Base-by-base conservation (phyloP, 768 basidiomycete genomes). In the Rhodotorula taiwanensis region DNA sequence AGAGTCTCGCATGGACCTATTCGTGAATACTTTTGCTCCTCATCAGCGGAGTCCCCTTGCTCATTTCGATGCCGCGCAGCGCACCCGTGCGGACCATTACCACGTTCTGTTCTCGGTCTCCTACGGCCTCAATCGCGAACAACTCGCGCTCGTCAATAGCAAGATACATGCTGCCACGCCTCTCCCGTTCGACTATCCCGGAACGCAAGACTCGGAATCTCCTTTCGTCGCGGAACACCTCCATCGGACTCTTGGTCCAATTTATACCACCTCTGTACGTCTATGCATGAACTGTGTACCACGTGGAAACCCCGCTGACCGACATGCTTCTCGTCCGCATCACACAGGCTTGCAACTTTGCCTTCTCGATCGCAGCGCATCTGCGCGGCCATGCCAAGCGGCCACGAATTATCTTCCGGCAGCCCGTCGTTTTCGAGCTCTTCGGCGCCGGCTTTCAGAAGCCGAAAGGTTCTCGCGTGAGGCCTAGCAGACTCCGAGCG, bases 81-180 rank as follows among this genome's bases (percentile, higher is more conserved):
- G 78, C 0, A 49, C 66, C 4, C 60, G 72, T 21, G 77, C 75
- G 44, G 86, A 87, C 0, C 83, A 84, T 72, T 86, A 90, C 63
- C 79, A 85, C 55, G 76, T 87, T 11, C 83, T 88, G 64, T 92
- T 89, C 73, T 84, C 83, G 11, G 82, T 80, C 5, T 85, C 86
- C 0, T 93, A 91, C 72, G 91, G 89, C 8, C 73, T 87, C 47
- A 79, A 74, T 52, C 81, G 90, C 27, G 78, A 81, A 11, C 78
- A 84, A 51, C 79, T 93, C 8, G 89, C 89, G 25, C 18, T 25
- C 5, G 31, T 69, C 23, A 50, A 55, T 41, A 23, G 28, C 41
- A 47, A 49, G 10, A 71, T 69, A 18, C 52, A 59, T 13, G 23
- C 27, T 18, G 27, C 8, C 5, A 3, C 34, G 8, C 59, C 59